Base-by-base conservation (phyloP, 805 yeast species). In the Lachancea quebecensis region DNA sequence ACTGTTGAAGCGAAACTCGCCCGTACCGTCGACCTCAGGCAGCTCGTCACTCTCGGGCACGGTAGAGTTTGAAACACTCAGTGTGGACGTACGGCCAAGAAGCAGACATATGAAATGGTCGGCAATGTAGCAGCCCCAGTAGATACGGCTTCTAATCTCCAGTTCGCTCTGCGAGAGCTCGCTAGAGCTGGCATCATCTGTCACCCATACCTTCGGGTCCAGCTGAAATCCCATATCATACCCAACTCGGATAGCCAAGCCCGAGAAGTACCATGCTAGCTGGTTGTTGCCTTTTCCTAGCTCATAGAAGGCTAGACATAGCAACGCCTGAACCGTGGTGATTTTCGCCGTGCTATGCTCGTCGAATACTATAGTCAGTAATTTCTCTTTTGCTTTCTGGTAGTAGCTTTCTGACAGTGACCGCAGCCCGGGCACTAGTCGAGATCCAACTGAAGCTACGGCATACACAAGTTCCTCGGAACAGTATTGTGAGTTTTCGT, bases 81-180 rank as follows among this genome's bases (percentile, higher is more conserved):
- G 58, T 1, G 74, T 62, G 0, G 81, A 72, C 0, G 83, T 82
- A 42, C 84, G 62, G 2, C 86, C 86, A 39, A 79, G 60, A 41
- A 79, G 65, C 32, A 79, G 62, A 55, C 82, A 74, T 31, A 79
- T 76, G 52, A 79, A 75, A 56, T 78, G 84, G 58, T 80, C 86
- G 2, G 81, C 81, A 46, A 79, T 65, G 57, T 74, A 80, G 41
- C 80, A 73, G 3, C 85, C 85, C 86, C 86, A 80, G 56, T 76
- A 77, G 10, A 80, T 75, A 47, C 86, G 65, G 41, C 79, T 72
- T 47, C 83, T 67, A 44, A 80, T 77, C 35, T 73, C 77, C 14
- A 74, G 67, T 51, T 78, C 81, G 41, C 78, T 69, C 29, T 72
- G 69, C n/a, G 71, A 66, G 39, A 74, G 58, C 39, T 56, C 57